Percentiles rank a stretch among this genome's conserved stretches.
phyloP scores from a whole-genome alignment of 2,329 filamentous ascomycete genomes.

The Colletotrichum salicis region DNA sequence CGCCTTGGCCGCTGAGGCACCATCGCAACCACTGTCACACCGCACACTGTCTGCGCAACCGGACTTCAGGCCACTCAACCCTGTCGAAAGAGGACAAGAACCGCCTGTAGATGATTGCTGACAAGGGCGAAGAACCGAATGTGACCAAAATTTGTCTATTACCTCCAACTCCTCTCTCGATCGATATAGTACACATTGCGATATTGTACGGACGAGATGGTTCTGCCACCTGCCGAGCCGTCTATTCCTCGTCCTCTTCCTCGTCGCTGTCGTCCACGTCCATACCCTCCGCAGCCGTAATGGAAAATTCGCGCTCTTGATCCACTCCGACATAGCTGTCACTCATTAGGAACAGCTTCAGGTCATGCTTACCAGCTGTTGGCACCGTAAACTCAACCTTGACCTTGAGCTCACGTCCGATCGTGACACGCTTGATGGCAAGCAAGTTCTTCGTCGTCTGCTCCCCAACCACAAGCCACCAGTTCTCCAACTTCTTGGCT shows the following conservation, averaged over 20 bases:
- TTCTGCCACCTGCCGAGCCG: conserved; percentile 8
- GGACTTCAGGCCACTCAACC: conserved; percentile 44
- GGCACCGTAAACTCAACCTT: conserved; percentile 90
- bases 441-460: conserved; percentile 88
- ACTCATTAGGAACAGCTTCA: conserved; percentile 95
- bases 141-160: conserved; percentile 31
- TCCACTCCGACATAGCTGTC: conserved; percentile 98
- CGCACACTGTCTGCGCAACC: conserved; percentile 44
- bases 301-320: conserved; percentile 89
- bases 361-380: conserved; percentile 81
- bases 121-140: conserved; percentile 5
- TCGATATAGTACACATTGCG: conserved; percentile 34
- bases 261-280: conserved; percentile 93
- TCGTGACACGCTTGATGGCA: conserved; percentile 93
- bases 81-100: conserved; percentile 39
- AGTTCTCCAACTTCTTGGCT: conserved; percentile 91
- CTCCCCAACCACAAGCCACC: conserved; percentile 97
- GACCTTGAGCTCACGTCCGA: conserved; percentile 80
- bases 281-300: conserved; percentile 90
- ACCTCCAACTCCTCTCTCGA: conserved; percentile 26
- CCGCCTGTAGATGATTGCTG: not conserved
- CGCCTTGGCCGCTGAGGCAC: conserved; percentile 24
- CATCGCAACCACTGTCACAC: conserved; percentile 41
- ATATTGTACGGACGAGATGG: conserved; percentile 25
- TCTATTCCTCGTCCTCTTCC: conserved; percentile 70